Evolutionary conservation across 1,284 basidiomycete species (phyloP), one percentile per base, ranked within the genome.

Genomic region (Pisolithus thermaeus): DNA sequence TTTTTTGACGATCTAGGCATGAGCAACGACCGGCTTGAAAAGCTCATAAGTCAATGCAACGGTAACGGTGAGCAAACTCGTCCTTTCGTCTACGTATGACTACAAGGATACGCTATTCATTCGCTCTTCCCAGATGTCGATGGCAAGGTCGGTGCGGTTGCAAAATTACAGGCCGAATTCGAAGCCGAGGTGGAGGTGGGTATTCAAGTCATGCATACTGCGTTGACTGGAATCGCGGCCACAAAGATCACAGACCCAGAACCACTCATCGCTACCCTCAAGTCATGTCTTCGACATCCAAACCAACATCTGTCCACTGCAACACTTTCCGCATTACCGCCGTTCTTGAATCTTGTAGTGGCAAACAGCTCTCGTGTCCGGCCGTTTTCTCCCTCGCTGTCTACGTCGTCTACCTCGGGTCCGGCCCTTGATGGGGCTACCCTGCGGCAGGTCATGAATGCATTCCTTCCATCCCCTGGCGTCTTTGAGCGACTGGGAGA

Each of bases 401-500:
- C 83, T 9, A 73, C 70, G 11, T 77, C 75, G 30, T 78, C 76
- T 9, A 61, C 71, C 25, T 59, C 67, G 12, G 63, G 69, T 38
- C 66, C 70, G 43, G 63, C 73, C 23, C 61, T 73, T 39, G 85
- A 90, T 62, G 64, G 74, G 39, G 63, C 72, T 43, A 73, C 76
- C 28, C 77, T 92, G 44, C 85, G 87, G 45, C 77, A 83, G 54
- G 77, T 80, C 35, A 70, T 91, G 50, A 67, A 70, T 49, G 80
- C 85, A 14, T 84, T 92, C 61, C 73, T 92, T 40, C 81, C 87
- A 23, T 61, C 82, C 3, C 86, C 86, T 47, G 88, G 88, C 39
- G 73, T 92, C 32, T 75, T 94, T 55, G 92, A 94, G 60, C 82
- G 87, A 50, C 78, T 95, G 14, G 90, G 89, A 27, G 92, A 95